Conservation (phyloP, 148 eudicot genomes). For the Cornus controversa region DNA sequence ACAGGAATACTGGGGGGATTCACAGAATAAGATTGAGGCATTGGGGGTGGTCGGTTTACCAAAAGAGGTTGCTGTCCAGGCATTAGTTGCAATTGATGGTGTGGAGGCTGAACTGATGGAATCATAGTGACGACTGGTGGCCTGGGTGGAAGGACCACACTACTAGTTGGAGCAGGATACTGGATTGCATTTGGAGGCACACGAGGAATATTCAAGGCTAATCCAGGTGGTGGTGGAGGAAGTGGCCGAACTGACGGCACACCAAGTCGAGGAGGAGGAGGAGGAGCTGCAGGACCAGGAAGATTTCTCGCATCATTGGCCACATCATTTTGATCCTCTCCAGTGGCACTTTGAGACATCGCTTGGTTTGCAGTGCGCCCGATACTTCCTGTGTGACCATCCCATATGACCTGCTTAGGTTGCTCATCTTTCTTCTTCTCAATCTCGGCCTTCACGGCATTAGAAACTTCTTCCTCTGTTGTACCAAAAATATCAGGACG, state of each 20-base stretch:
- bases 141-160: conserved; percentile 49
- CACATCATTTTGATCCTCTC: conserved; percentile 54
- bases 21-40: conserved; percentile 36
- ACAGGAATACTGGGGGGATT: conserved; percentile 37
- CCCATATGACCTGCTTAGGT: conserved; percentile 94
- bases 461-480: conserved; percentile 83
- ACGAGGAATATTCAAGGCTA: conserved; percentile 64
- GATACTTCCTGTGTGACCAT: conserved; percentile 84
- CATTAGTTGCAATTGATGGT: conserved; percentile 61
- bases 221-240: conserved; percentile 69
- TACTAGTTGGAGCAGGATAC: conserved; percentile 44
- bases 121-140: conserved; percentile 38
- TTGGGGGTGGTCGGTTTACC: conserved; percentile 62
- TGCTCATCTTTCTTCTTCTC: conserved; percentile 82
- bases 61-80: conserved; percentile 66
- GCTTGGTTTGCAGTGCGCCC: conserved; percentile 87
- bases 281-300: conserved; percentile 77
- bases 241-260: conserved; percentile 62
- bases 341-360: conserved; percentile 56
- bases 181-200: conserved; percentile 42
- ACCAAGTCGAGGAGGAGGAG: conserved; percentile 63
- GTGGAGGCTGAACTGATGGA: conserved; percentile 48
- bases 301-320: conserved; percentile 41
- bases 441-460: conserved; percentile 85
- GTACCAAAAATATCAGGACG: conserved; percentile 89